phyloP scores from a whole-genome alignment of 2,329 filamentous ascomycete species.

The Amauroascus verrucosus region DNA sequence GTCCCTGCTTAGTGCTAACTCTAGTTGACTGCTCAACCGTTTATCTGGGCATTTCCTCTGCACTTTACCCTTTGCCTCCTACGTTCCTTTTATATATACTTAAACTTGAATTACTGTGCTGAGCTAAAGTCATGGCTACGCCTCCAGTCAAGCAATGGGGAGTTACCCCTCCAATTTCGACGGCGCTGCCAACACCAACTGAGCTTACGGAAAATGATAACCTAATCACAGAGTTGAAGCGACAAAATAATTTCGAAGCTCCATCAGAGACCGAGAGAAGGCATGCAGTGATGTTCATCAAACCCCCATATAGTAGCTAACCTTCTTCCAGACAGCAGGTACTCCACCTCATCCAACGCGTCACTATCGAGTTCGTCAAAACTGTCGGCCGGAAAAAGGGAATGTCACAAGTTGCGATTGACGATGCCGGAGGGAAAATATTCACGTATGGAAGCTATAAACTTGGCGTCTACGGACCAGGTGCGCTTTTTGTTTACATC shows the following conservation, averaged over 20 bases:
- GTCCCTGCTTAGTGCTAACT: neutral
- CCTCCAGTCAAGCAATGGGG: slow-evolving; percentile 48
- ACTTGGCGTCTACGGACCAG: slow-evolving; percentile 81
- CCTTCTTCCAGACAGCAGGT: slow-evolving; percentile 51
- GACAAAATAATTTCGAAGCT: slow-evolving; percentile 84
- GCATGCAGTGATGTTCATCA: slow-evolving; percentile 35
- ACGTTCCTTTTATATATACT: neutral
- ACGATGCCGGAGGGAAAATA: slow-evolving; percentile 79
- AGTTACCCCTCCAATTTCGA: slow-evolving; percentile 75
- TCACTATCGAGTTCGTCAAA: slow-evolving; percentile 79
- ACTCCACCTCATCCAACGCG: slow-evolving; percentile 63
- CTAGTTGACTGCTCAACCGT: neutral
- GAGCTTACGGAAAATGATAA: slow-evolving; percentile 69
- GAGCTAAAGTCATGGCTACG: slow-evolving; percentile 27
- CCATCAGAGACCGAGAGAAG: slow-evolving; percentile 73
- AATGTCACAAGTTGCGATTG: slow-evolving; percentile 64
- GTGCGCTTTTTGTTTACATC: slow-evolving; percentile 28
- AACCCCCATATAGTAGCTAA: neutral
- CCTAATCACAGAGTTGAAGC: slow-evolving; percentile 72
- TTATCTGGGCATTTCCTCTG: neutral
- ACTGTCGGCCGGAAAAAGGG: slow-evolving; percentile 64
- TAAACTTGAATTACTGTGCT: neutral
- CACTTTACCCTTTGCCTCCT: neutral
- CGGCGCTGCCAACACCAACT: slow-evolving; percentile 59
- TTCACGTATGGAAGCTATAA: slow-evolving; percentile 96